Percentiles rank a stretch among this genome's conserved stretches.
These are phyloP conservation scores for Hansenula sp. DNA, from an alignment of 1,139 yeast species.

Conservation along the genomic window DNA sequence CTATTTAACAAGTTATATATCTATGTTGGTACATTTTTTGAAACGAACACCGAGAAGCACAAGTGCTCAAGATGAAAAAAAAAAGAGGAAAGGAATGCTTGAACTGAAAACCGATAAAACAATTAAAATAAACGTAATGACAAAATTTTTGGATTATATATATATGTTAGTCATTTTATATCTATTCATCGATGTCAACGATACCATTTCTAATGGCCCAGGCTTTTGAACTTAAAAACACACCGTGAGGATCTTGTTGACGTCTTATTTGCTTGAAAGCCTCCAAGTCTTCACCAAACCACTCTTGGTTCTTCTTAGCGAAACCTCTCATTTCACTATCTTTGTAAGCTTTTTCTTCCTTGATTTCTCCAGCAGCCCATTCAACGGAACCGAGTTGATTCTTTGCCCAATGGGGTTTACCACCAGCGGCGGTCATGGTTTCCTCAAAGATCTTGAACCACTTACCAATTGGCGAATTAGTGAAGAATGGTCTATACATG, in stretches of 20 bases:
- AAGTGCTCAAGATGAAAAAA: no score
- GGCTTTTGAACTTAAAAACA: conserved; percentile 69
- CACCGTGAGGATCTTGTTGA: conserved; percentile 75
- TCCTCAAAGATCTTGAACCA: conserved; percentile 88
- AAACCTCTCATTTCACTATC: conserved; percentile 85
- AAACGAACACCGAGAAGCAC: no score
- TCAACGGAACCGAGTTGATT: conserved; percentile 72
- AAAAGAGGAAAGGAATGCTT: background rate
- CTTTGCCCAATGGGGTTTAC: conserved; percentile 99
- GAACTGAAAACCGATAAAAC: no score
- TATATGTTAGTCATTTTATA: no score
- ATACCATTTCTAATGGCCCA: conserved; percentile 87
- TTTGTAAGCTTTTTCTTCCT: conserved; percentile 31
- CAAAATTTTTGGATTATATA: no score
- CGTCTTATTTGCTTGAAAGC: conserved; percentile 59
- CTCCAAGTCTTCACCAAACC: conserved; percentile 76
- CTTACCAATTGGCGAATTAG: conserved; percentile 66
- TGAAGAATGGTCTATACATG: conserved; percentile 87
- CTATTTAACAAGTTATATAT: background rate
- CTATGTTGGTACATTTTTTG: no score
- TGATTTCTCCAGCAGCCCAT: conserved; percentile 31
- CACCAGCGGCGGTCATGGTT: conserved; percentile 72
- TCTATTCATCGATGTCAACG: conserved; percentile 24
- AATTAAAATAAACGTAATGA: no score
- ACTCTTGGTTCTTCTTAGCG: conserved; percentile 59